These are phyloP conservation scores for Solanum lignicaule DNA, from an alignment of 257 asterid genomes.

Conservation along the genomic window DNA sequence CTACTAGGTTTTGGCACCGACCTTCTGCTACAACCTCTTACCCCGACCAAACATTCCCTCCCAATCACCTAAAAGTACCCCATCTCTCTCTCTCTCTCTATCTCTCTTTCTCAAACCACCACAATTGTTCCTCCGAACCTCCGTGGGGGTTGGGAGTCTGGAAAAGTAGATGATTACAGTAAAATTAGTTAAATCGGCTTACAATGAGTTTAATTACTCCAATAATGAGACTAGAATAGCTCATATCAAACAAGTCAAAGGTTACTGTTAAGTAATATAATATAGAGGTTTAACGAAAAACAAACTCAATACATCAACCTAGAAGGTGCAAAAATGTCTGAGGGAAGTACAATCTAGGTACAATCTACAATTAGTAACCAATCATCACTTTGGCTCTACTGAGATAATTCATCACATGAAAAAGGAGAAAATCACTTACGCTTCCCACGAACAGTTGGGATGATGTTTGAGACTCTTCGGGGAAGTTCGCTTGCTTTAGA, in stretches of 20 bases:
- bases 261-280: neutral
- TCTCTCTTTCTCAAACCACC: neutral
- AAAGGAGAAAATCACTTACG: constrained; percentile 42
- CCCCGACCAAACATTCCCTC: neutral
- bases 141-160: neutral
- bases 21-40: neutral
- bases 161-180: neutral
- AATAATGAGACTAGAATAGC: neutral
- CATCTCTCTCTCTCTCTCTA: neutral
- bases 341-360: neutral
- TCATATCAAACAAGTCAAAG: neutral
- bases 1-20: neutral
- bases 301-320: neutral
- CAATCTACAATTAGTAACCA: neutral
- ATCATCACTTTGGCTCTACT: neutral
- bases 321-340: neutral
- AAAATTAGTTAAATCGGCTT: neutral
- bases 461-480: constrained; percentile 80
- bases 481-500: constrained; percentile 21
- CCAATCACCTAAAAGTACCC: neutral
- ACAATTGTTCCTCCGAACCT: neutral
- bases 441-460: constrained; percentile 41
- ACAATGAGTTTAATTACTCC: neutral
- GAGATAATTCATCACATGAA: neutral
- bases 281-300: neutral